Conservation (phyloP, 2,329 filamentous ascomycete species). For the Penicillium sp. region DNA sequence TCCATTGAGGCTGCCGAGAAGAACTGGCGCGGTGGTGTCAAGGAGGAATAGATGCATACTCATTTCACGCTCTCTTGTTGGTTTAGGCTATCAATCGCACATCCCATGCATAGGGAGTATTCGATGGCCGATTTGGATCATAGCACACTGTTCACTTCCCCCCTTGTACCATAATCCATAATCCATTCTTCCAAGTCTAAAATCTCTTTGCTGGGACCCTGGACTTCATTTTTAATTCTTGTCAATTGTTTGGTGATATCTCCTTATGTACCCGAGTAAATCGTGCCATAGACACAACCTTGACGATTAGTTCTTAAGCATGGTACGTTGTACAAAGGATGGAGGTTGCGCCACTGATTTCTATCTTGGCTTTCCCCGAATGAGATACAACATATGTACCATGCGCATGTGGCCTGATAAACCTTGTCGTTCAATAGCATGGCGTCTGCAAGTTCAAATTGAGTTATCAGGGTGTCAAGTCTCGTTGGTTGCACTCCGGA, state of each 20-base stretch:
- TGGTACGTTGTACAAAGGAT: neutral
- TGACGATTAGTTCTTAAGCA: neutral
- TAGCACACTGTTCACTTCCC: neutral
- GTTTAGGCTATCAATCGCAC: neutral
- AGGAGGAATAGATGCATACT: conserved; percentile 46
- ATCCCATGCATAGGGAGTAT: neutral
- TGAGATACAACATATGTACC: neutral
- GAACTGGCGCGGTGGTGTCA: conserved; percentile 51
- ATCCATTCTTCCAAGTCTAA: neutral
- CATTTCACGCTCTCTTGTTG: too few species aligned
- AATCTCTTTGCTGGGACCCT: neutral
- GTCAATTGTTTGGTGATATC: neutral
- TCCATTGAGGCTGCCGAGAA: conserved; percentile 55
- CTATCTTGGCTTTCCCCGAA: neutral
- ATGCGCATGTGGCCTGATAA: conserved; percentile 4
- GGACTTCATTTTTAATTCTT: neutral
- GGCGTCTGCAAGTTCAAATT: neutral
- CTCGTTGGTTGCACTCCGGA: neutral
- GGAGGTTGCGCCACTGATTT: neutral
- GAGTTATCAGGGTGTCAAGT: neutral
- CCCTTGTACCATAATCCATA: conserved; percentile 8
- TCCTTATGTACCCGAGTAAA: neutral
- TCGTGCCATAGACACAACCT: neutral
- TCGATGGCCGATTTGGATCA: neutral
- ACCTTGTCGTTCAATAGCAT: neutral